Evolutionary conservation across 2,329 filamentous ascomycete genomes (phyloP).

Genomic region (Curvularia verruculosa): DNA sequence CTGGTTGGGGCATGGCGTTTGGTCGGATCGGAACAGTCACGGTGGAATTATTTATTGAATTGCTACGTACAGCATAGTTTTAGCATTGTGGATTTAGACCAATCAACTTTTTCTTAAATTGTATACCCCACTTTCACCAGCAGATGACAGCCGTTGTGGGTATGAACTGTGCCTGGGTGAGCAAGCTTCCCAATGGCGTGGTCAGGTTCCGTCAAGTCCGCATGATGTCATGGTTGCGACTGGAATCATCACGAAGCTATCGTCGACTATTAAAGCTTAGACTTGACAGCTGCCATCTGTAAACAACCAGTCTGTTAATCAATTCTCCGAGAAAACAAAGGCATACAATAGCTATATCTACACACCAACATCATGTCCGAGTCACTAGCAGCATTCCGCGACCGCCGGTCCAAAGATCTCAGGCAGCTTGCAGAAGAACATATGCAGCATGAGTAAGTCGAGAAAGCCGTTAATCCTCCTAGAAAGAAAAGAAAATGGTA

Average conservation of each 20-base stretch:
- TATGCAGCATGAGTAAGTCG: slow-evolving; percentile 42
- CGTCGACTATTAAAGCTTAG: background rate
- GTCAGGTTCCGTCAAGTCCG: slow-evolving; percentile 17
- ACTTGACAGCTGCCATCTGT: background rate
- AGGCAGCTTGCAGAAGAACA: slow-evolving; percentile 42
- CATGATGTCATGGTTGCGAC: slow-evolving; percentile 23
- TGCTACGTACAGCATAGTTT: slow-evolving; percentile 4
- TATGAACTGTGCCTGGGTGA: slow-evolving; percentile 5
- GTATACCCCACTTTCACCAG: background rate
- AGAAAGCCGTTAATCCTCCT: too few relatives aligned
- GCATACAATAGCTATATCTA: background rate
- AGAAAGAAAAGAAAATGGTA: too few relatives aligned
- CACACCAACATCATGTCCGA: slow-evolving; percentile 30
- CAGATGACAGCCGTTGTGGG: background rate
- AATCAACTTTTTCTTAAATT: background rate
- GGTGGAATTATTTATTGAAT: slow-evolving; percentile 1
- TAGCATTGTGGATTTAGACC: background rate
- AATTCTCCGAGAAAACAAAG: background rate
- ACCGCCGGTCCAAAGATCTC: slow-evolving; percentile 36
- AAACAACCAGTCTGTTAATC: background rate
- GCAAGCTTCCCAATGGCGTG: background rate
- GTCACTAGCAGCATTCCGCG: slow-evolving; percentile 41
- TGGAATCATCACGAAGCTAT: slow-evolving; percentile 12
- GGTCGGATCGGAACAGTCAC: background rate
- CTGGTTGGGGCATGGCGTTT: slow-evolving; percentile 16